Evolutionary conservation across 2,329 filamentous ascomycete species (phyloP), one percentile per base, ranked within the genome.

Genomic region (Coniella vitis): DNA sequence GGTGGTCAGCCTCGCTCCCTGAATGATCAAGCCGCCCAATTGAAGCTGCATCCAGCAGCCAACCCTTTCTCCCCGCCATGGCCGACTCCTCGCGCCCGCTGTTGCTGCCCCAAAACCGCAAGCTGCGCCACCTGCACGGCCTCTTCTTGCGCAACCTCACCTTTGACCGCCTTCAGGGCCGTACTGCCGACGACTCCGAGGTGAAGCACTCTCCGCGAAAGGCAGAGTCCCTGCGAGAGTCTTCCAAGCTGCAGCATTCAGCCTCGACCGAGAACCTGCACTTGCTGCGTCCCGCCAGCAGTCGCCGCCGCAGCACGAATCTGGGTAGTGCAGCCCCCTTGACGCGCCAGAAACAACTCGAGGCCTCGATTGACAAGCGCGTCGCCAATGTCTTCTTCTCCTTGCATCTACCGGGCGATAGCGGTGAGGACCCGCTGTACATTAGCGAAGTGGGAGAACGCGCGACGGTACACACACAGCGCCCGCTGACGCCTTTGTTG

Each of bases 341-440:
- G 3, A 68, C 70, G 21, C 66, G 89, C 47, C 90, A 95, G 70
- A 82, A 81, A 65, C 84, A 83, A 62, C 70, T 95, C 37, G 86
- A 93, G 64, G 76, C 83, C 56, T 77, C 87, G 7, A 79, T 86
- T 22, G 80, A 83, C 45, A 79, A 75, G 57, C 76, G 81, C 45
- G 83, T 93, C 67, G 88, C 84, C n/a, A 86, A 96, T 67, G 83
- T 84, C 14, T 96, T 95, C 74, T 93, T 95, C 65, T 87, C 88
- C 3, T 63, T 96, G 45, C 90, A 96, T 64, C 78, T 83, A 39
- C 70, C 78, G 1, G 78, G 69, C 3, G 67, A 81, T 45, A 78
- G 69, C 3, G 67, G 81, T 45, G 67, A 75, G 40, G 83, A 88
- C 14, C 90, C 91, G 0, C 69, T 96, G n/a, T 96, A 96, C 64